phyloP scores from a whole-genome alignment of 2,329 filamentous ascomycete species.

The Arthrobotrys entomopaga region DNA sequence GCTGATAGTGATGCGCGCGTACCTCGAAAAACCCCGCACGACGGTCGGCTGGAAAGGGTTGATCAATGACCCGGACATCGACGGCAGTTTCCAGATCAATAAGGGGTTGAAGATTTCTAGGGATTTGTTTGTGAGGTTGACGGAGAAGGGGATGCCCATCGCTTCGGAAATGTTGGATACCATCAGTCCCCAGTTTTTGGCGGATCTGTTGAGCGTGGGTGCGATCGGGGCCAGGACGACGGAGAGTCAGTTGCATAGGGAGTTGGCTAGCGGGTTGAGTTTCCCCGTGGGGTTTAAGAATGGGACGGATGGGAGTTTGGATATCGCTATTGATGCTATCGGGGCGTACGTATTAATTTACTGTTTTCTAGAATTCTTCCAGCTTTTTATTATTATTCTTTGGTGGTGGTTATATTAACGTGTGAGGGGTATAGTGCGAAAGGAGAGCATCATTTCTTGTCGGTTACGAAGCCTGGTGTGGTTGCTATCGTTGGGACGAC shows the following conservation, averaged over 20 bases:
- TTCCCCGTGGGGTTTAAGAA: slow-evolving; percentile 99
- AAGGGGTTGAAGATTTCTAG: slow-evolving; percentile 93
- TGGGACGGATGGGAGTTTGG: slow-evolving; percentile 90
- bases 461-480: slow-evolving; percentile 96
- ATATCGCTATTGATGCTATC: slow-evolving; percentile 94
- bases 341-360: slow-evolving; percentile 71
- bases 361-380: slow-evolving; percentile 60
- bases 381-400: background rate
- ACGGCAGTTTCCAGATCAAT: slow-evolving; percentile 98
- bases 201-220: slow-evolving; percentile 92
- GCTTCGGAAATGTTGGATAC: slow-evolving; percentile 99
- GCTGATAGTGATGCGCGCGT: slow-evolving; percentile 95
- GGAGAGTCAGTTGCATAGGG: slow-evolving; percentile 94
- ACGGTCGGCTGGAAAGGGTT: slow-evolving; percentile 99
- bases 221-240: slow-evolving; percentile 96
- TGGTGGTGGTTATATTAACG: no score
- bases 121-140: slow-evolving; percentile 92
- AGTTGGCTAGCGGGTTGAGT: slow-evolving; percentile 91
- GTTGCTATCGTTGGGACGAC: slow-evolving; percentile 92
- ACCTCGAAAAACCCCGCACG: slow-evolving; percentile 97
- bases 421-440: slow-evolving; percentile 52
- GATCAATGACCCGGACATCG: slow-evolving; percentile 98
- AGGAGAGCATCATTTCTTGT: slow-evolving; percentile 86
- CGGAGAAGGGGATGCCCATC: slow-evolving; percentile 87
- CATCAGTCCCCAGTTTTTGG: slow-evolving; percentile 96